Percentiles rank a stretch among this genome's conserved stretches.
These are phyloP conservation scores for Exobasidium rhododendri DNA, from an alignment of 1,284 basidiomycete genomes.

Conservation along the genomic window DNA sequence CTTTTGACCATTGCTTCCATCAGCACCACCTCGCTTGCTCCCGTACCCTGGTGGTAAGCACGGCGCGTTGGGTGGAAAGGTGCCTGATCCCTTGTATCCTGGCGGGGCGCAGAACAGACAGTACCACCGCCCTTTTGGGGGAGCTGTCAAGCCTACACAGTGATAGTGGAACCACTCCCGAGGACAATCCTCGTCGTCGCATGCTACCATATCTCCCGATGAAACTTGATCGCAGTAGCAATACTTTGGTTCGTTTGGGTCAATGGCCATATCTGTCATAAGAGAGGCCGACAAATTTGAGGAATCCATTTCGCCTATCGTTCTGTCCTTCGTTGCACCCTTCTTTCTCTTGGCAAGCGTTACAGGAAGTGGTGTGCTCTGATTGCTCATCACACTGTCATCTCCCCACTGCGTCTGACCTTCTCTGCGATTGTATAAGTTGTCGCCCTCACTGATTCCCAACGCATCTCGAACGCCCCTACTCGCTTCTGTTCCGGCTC, in stretches of 20 bases:
- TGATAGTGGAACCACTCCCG: constrained; percentile 57
- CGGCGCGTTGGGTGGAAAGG: constrained; percentile 4
- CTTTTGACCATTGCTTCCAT: background rate
- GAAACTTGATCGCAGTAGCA: constrained; percentile 60
- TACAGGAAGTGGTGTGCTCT: background rate
- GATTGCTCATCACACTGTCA: background rate
- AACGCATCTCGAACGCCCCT: constrained; percentile 29
- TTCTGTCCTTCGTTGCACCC: background rate
- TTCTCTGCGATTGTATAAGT: background rate
- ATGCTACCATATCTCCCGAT: constrained; percentile 55
- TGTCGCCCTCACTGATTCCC: constrained; percentile 17
- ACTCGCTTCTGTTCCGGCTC: constrained; percentile 36
- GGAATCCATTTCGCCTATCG: background rate
- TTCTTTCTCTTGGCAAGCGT: background rate
- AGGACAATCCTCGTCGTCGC: constrained; percentile 59
- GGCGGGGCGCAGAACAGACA: constrained; percentile 52
- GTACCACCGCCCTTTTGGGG: constrained; percentile 45
- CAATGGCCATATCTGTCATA: constrained; percentile 38
- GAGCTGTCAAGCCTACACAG: constrained; percentile 40
- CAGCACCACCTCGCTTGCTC: background rate
- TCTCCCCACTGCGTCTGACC: background rate
- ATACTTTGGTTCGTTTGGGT: constrained; percentile 59
- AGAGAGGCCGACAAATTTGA: background rate
- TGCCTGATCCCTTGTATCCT: constrained; percentile 33
- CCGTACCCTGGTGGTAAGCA: constrained; percentile 5